These are phyloP conservation scores for Chaetomiaceae sp. DNA, from an alignment of 2,329 filamentous ascomycete genomes.

Conservation along the genomic window DNA sequence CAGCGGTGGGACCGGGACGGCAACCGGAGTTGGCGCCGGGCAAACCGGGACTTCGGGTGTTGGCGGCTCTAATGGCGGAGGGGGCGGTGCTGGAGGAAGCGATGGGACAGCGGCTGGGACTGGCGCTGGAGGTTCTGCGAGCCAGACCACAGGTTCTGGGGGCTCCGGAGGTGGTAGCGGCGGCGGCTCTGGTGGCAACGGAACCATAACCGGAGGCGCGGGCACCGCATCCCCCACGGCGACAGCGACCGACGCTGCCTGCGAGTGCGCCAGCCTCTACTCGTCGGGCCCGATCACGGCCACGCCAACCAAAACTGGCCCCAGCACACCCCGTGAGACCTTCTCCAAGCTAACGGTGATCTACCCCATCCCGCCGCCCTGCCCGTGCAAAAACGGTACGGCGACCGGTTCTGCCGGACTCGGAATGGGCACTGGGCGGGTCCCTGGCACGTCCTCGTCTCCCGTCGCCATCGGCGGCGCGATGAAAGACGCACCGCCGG, in stretches of 20 bases:
- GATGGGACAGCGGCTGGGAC: not conserved
- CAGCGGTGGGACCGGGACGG: not conserved
- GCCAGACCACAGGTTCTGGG: not conserved
- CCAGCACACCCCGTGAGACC: constrained; percentile 5
- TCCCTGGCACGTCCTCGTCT: not conserved
- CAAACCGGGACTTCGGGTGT: not conserved
- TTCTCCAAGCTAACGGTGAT: constrained; percentile 14
- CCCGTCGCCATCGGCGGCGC: constrained; percentile 4
- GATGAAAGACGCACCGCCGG: constrained; percentile 5
- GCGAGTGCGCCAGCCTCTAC: constrained; percentile 2
- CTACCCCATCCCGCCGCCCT: constrained; percentile 13
- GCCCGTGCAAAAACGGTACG: constrained; percentile 2
- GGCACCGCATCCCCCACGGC: not conserved
- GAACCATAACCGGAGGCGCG: too few relatives aligned
- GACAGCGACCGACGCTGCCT: not conserved
- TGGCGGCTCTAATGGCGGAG: constrained; percentile 1
- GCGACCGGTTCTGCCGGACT: not conserved
- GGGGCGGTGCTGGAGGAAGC: not conserved
- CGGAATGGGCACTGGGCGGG: not conserved
- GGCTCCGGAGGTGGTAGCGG: not conserved
- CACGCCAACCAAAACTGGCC: constrained; percentile 7
- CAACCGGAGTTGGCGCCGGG: not conserved
- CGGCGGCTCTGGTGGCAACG: not conserved
- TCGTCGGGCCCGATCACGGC: constrained; percentile 12
- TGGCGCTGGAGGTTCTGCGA: not conserved